These are phyloP conservation scores for Candida tibetensis DNA, from an alignment of 805 yeast genomes.

Conservation along the genomic window DNA sequence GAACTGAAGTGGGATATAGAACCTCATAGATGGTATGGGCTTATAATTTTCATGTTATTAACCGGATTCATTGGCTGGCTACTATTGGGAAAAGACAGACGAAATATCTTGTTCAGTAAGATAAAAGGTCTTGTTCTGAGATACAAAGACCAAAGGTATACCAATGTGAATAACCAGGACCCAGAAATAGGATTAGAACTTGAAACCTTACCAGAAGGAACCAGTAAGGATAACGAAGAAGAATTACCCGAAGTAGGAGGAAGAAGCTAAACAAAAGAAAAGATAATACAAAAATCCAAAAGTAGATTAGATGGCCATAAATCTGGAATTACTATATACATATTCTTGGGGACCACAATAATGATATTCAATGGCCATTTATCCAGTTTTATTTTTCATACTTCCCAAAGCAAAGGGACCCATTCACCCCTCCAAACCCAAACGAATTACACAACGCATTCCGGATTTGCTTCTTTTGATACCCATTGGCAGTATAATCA, in stretches of 20 bases:
- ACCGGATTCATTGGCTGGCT: constrained; percentile 26
- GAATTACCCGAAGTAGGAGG: too few species aligned
- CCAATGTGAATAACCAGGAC: background rate
- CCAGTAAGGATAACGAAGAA: too few species aligned
- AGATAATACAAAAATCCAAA: too few species aligned
- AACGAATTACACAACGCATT: constrained; percentile 84
- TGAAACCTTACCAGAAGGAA: too few species aligned
- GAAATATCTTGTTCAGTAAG: background rate
- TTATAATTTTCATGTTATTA: constrained; percentile 27
- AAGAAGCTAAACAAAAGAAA: too few species aligned
- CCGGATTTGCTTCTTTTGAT: constrained; percentile 39
- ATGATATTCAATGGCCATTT: too few species aligned
- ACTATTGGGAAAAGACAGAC: constrained; percentile 28
- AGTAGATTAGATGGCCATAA: too few species aligned
- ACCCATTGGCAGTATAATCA: constrained; percentile 55
- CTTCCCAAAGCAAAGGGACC: constrained; percentile 56
- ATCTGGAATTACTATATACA: too few species aligned
- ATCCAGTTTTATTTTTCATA: too few species aligned
- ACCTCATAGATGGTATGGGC: constrained; percentile 43
- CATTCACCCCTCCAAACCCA: constrained; percentile 97
- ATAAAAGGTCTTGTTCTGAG: background rate
- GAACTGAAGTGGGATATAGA: constrained; percentile 43
- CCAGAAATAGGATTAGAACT: background rate
- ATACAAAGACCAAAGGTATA: background rate
- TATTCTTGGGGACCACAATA: too few species aligned